phyloP scores from a whole-genome alignment of 208 protist genomes.

The Blechomonas ayalai region DNA sequence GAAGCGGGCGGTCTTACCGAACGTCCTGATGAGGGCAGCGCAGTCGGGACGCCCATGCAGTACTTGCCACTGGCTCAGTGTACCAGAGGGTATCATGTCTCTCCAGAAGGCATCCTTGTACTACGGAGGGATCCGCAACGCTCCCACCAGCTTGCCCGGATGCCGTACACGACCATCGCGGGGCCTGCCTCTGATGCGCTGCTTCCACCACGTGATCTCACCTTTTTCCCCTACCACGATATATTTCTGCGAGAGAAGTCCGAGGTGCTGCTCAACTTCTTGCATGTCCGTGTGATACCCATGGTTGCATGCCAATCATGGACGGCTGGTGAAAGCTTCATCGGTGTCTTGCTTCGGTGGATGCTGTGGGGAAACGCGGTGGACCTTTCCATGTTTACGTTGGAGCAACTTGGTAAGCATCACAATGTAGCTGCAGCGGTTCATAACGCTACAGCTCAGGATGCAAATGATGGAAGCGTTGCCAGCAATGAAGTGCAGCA shows the following conservation, averaged over 20 bases:
- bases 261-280: slow-evolving; percentile 54
- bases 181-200: not conserved
- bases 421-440: not conserved
- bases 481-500: slow-evolving; percentile 2
- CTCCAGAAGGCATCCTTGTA: too few species aligned
- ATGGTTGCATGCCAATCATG: slow-evolving; percentile 78
- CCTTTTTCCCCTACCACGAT: slow-evolving; percentile 65
- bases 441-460: not conserved
- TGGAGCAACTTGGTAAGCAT: slow-evolving; percentile 54
- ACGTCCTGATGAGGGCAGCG: too few species aligned
- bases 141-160: too few species aligned
- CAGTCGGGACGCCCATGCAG: too few species aligned
- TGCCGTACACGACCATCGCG: not conserved
- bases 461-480: not conserved
- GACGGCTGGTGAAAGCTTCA: slow-evolving; percentile 31
- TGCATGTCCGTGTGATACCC: slow-evolving; percentile 45
- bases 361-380: slow-evolving; percentile 85
- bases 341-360: slow-evolving; percentile 59
- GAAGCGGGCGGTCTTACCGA: too few species aligned
- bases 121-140: too few species aligned
- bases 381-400: slow-evolving; percentile 83
- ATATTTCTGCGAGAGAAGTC: slow-evolving; percentile 67
- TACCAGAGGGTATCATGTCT: too few species aligned
- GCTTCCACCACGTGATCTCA: not conserved
- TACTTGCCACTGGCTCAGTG: too few species aligned